These are phyloP conservation scores for Fusarium sp. DNA, from an alignment of 2,329 filamentous ascomycete species.

Conservation along the genomic window DNA sequence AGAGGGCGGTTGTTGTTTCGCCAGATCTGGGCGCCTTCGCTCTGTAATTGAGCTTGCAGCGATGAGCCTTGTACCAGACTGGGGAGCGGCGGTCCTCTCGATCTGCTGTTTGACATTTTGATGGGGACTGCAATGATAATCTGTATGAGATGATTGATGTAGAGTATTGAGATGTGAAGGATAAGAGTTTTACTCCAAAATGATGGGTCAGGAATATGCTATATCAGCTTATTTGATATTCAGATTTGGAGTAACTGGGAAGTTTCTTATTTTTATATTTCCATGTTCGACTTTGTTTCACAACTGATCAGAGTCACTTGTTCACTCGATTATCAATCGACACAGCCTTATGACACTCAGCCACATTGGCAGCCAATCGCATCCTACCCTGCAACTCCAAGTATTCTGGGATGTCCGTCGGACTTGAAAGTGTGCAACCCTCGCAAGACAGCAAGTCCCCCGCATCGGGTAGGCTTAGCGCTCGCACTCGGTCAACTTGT, in stretches of 20 bases:
- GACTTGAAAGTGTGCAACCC: background rate
- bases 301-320: background rate
- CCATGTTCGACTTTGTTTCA: fast-evolving
- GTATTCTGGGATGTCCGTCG: background rate
- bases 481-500: background rate
- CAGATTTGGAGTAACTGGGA: fast-evolving
- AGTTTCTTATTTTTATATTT: fast-evolving
- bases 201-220: fast-evolving
- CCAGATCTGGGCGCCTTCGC: background rate
- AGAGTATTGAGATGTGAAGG: fast-evolving
- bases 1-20: background rate
- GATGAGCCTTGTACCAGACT: background rate
- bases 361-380: background rate
- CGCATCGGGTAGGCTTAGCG: background rate
- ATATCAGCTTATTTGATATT: fast-evolving
- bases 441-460: background rate
- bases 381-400: background rate
- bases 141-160: fast-evolving
- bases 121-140: fast-evolving
- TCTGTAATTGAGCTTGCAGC: background rate
- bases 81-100: background rate
- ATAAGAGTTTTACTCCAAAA: fast-evolving
- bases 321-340: background rate
- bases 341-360: background rate
- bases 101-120: background rate